Evolutionary conservation across 495 filamentous ascomycete species (phyloP), one percentile per base, ranked within the genome.

Genomic region (Hyaloscypha finlandica): DNA sequence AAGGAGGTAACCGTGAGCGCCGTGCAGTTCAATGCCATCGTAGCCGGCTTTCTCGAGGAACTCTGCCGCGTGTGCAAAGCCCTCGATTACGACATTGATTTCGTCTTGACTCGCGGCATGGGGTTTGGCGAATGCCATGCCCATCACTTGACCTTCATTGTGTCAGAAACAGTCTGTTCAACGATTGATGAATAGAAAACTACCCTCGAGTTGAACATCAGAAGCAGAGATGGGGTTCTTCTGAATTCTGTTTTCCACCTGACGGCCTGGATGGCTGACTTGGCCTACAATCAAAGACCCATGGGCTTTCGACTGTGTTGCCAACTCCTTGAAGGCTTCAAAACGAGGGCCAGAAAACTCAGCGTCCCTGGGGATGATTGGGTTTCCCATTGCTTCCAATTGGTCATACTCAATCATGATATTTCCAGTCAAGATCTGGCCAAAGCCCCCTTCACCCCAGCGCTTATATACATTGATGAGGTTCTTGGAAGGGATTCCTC

Each of bases 1-100:
- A 4, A 90, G 74, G 4, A 92, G 80, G 68, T 91, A 92, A 8
- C 89, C 89, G 74, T 88, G 85, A 0, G 85, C 85, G 54, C 73
- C 81, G 65, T 87, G 85, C 52, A 88, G 83, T 75, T 88, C 81
- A 61, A 90, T 89, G 25, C 79, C 76, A 68, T 91, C 89, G 76
- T 92, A 83, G 4, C 90, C 90, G 0, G 89, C 90, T 66, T 84
- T 74, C 8, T 90, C 77, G 0, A 90, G 84, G 14, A 87, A 77
- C 68, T 78, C 76, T 0, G 90, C 86, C 4, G 90, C 84, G 29
- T 79, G 79, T 12, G 76, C 84, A 75, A 89, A 95, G 3, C 81
- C 86, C 37, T 77, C 70, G 20, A 91, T 83, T 32, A 90, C 52
- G 6, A 79, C 74, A 65, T 88, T 78, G 71, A 95, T 90, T 60